phyloP scores from a whole-genome alignment of 345 rosid genomes.

The Carallia pectinifolia region DNA sequence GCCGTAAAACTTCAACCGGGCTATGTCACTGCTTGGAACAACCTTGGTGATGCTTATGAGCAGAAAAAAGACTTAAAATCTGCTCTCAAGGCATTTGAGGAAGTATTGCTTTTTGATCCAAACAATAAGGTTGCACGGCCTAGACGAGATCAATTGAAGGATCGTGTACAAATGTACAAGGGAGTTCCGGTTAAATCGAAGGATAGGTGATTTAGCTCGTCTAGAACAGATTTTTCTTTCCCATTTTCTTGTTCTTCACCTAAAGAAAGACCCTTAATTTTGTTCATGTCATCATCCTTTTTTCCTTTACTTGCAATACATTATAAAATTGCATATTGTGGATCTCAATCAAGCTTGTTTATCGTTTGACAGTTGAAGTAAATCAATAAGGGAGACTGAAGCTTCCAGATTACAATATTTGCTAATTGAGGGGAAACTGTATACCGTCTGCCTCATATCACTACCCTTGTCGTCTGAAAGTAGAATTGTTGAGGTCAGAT shows the following conservation, averaged over 20 bases:
- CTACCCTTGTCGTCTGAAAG: too few relatives aligned
- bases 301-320: too few relatives aligned
- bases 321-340: too few relatives aligned
- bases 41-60: slow-evolving; percentile 96
- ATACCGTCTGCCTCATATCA: too few relatives aligned
- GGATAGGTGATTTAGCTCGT: slow-evolving; percentile 45
- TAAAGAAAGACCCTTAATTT: too few relatives aligned
- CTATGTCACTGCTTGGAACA: slow-evolving; percentile 97
- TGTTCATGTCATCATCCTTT: too few relatives aligned
- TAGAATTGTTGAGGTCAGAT: too few relatives aligned
- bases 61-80: slow-evolving; percentile 71
- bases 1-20: slow-evolving; percentile 93
- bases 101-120: slow-evolving; percentile 85
- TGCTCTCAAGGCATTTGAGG: slow-evolving; percentile 93
- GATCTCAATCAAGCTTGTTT: too few relatives aligned
- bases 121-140: slow-evolving; percentile 87
- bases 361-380: too few relatives aligned
- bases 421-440: too few relatives aligned
- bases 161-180: slow-evolving; percentile 69
- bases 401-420: too few relatives aligned
- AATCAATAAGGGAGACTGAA: too few relatives aligned
- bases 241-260: not conserved
- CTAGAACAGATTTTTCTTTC: not conserved
- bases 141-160: slow-evolving; percentile 68
- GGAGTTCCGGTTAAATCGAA: slow-evolving; percentile 75